These are phyloP conservation scores for slime mould (Dictyostelium discoideum) DNA, from an alignment of 78 protist genomes.

Conservation along the genomic window DNA sequence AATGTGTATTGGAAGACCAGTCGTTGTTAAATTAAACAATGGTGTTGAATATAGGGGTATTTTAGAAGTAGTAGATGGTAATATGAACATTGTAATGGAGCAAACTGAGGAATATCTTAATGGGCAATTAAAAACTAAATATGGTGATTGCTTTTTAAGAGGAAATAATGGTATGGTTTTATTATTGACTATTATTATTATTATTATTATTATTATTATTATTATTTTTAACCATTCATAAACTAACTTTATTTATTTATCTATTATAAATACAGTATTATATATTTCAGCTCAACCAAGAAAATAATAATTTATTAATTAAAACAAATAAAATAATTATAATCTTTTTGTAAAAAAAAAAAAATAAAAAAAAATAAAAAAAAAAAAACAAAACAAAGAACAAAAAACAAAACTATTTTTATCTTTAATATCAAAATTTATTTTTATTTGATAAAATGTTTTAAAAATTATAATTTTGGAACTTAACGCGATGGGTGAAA, in stretches of 20 bases:
- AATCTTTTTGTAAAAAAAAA: neutral
- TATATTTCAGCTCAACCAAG: conserved; percentile 79
- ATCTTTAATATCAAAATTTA: neutral
- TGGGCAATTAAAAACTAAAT: conserved; percentile 90
- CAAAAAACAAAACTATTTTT: no score
- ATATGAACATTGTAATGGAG: conserved; percentile 97
- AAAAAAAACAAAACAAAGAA: neutral
- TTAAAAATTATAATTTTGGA: no score
- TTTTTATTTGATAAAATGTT: neutral
- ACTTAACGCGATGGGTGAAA: no score
- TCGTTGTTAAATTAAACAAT: conserved; percentile 95
- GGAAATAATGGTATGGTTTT: conserved; percentile 94
- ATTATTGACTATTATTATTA: no score
- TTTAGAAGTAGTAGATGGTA: conserved; percentile 96
- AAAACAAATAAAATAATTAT: neutral
- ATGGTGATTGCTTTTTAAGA: conserved; percentile 96
- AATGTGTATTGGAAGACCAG: conserved; percentile 94
- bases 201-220: neutral
- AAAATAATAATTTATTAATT: neutral
- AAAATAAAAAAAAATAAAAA: neutral
- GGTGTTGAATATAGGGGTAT: conserved; percentile 98
- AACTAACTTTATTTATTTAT: neutral
- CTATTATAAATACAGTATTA: conserved; percentile 10
- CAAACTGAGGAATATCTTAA: conserved; percentile 96
- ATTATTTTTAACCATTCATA: neutral